These are phyloP conservation scores for Lolium perenne DNA, from an alignment of 176 grass and related monocot genomes.

Conservation along the genomic window DNA sequence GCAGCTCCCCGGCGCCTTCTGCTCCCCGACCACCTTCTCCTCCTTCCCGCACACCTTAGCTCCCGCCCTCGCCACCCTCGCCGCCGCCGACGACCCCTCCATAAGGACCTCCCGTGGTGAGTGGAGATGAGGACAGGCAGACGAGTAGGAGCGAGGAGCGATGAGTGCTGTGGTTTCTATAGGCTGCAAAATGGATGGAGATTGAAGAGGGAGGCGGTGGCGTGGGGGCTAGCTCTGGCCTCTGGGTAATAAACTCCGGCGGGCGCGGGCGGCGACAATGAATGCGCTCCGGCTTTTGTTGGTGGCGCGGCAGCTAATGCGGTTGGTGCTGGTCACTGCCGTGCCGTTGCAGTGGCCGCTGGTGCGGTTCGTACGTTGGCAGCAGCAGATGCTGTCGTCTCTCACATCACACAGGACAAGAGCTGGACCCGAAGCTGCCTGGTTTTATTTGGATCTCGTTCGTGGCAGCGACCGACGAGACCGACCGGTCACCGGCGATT, in stretches of 20 bases:
- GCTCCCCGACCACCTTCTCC: slow-evolving; percentile 62
- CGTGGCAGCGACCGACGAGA: neutral
- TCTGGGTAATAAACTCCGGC: neutral
- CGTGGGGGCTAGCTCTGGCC: neutral
- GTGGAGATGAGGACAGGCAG: neutral
- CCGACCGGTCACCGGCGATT: neutral
- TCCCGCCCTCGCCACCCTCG: slow-evolving; percentile 8
- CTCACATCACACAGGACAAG: no score
- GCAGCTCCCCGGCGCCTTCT: slow-evolving; percentile 82
- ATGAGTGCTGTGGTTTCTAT: neutral
- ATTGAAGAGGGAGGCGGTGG: neutral
- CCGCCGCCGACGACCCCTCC: neutral
- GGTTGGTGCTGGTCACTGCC: neutral
- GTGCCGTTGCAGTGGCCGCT: neutral
- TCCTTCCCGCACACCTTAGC: slow-evolving; percentile 55
- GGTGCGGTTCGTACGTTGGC: neutral
- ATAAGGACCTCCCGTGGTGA: neutral
- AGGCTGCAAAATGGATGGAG: neutral
- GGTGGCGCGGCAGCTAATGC: neutral
- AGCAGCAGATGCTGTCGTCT: neutral
- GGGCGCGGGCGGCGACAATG: neutral
- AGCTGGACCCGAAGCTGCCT: no score
- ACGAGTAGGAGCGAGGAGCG: no score
- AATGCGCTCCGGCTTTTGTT: slow-evolving; percentile 12
- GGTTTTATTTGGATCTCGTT: neutral